Base-by-base conservation (phyloP, 202 grass and related monocot genomes). In the Setaria viridis region DNA sequence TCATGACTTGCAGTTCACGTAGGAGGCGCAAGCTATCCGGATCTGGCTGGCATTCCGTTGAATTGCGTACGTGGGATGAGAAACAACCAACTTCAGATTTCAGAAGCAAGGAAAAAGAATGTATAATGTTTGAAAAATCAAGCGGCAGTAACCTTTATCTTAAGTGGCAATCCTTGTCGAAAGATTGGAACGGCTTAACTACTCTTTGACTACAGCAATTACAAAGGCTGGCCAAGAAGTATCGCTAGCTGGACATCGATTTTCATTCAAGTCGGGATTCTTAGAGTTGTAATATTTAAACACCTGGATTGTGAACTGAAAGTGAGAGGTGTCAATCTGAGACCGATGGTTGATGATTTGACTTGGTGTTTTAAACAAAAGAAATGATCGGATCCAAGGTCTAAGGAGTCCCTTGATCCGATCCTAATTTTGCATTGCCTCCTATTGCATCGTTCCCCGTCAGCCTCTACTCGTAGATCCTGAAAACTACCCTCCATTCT, bases 181-280 rank as follows among this genome's bases (percentile, higher is more conserved):
- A 48, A 71, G 66, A 59, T 81, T 29, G 74, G 37, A 81, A 71
- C 57, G 53, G 46, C 30, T 41, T 37, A 74, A 84, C 81, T 4
- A 84, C 72, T 67, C 72, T 29, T 6, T 84, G 72, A 76, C 82
- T 3, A 15, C 4, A 55, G 10, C n/a, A 66, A 33, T 76, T 32
- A 43, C 59, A 67, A 20, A 6, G 0, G 35, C 37, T 45, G 21
- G 35, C n/a, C 71, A 66, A 30, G 74, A 25, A 33, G 14, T 60
- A 29, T 41, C 39, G 59, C 59, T 32, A 53, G 48, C 7, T 43
- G 70, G 11, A 64, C 70, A 21, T 75, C 9, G 11, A 66, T 19
- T 63, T 32, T 19, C 58, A 41, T 77, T 53, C 1, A 51, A 74
- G 19, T 12, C 34, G 42, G 14, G 64, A 42, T 72, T 64, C 46